Evolutionary conservation across 1,284 basidiomycete species (phyloP).

Genomic region (Pseudozyma flocculosa): DNA sequence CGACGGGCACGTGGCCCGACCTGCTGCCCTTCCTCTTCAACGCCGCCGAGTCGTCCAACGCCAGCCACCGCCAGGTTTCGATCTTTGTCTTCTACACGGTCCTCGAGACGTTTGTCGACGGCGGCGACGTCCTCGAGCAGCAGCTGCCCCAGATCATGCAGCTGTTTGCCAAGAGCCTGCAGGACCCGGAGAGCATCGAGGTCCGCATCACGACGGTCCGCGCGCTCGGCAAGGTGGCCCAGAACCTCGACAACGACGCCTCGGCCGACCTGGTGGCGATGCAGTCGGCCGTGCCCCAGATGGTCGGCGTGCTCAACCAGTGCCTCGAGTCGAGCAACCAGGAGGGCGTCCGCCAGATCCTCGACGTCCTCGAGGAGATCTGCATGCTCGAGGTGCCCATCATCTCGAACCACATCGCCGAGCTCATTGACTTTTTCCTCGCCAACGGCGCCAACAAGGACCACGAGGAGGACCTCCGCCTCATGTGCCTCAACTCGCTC

Average conservation of each 20-base stretch:
- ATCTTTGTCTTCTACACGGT: slow-evolving; percentile 88
- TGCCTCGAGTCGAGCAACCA: slow-evolving; percentile 81
- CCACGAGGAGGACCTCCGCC: slow-evolving; percentile 78
- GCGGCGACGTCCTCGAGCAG: slow-evolving; percentile 68
- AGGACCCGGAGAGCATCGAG: slow-evolving; percentile 84
- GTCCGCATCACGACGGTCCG: slow-evolving; percentile 84
- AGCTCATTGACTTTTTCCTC: slow-evolving; percentile 87
- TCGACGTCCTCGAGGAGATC: slow-evolving; percentile 94
- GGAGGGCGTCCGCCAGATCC: slow-evolving; percentile 79
- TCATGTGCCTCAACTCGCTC: slow-evolving; percentile 89
- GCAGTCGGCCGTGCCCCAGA: slow-evolving; percentile 82
- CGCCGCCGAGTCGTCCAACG: slow-evolving; percentile 71
- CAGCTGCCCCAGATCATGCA: slow-evolving; percentile 78
- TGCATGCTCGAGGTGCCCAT: slow-evolving; percentile 88
- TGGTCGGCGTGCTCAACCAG: slow-evolving; percentile 87
- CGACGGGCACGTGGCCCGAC: slow-evolving; percentile 77
- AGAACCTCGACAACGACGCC: slow-evolving; percentile 86
- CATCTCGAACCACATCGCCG: slow-evolving; percentile 81
- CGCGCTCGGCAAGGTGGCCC: slow-evolving; percentile 85
- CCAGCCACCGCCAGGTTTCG: slow-evolving; percentile 83
- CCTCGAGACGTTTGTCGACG: slow-evolving; percentile 85
- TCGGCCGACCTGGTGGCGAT: slow-evolving; percentile 87
- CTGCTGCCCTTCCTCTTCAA: slow-evolving; percentile 86
- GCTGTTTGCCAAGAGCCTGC: slow-evolving; percentile 76
- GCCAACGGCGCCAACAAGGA: slow-evolving; percentile 77